Evolutionary conservation across 768 basidiomycete species (phyloP), one percentile per base, ranked within the genome.

Genomic region (Kwoniella europaea): DNA sequence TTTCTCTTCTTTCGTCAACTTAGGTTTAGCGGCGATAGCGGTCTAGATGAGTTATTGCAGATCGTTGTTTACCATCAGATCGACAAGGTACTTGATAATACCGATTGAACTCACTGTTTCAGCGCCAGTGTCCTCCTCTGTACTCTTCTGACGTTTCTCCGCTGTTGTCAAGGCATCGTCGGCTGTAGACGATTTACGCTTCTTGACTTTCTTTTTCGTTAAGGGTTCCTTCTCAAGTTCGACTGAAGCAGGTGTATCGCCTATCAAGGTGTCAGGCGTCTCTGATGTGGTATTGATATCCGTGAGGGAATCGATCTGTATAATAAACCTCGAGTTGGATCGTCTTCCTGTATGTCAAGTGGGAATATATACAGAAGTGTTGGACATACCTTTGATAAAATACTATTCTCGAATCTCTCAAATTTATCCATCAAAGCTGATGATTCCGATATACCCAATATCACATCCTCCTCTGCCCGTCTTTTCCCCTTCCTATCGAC

Each of bases 361-460:
- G 63, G 1, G 46, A 24, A 22, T 4, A n/a, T 65, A 42, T 10
- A 43, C 4, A 24, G 35, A 43, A 20, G 42, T 18, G 6, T 6
- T 16, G 16, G 5, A 57, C 65, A 4, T 24, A 55, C 53, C 65
- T 62, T 68, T 13, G 44, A 29, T 27, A 68, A 29, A 13, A 68
- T 29, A 46, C 59, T 61, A 56, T 60, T 70, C 9, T 64, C 68
- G 27, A 64, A 64, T 27, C 12, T 10, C n/a, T 54, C 54, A 52
- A 63, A 58, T 35, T 59, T 56, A 35, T 35, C 1, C 85, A 92
- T 67, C 90, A 92, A 78, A 43, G n/a, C 42, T 42, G 56, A 43
- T 20, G 22, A 59, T 13, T 66, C 73, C 10, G 44, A 53, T 15
- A 56, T 41, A n/a, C 56, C 60, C 20, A n/a, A 18, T 41, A 56